Evolutionary conservation across 768 basidiomycete species (phyloP).

Genomic region (Tylopilus sp.): DNA sequence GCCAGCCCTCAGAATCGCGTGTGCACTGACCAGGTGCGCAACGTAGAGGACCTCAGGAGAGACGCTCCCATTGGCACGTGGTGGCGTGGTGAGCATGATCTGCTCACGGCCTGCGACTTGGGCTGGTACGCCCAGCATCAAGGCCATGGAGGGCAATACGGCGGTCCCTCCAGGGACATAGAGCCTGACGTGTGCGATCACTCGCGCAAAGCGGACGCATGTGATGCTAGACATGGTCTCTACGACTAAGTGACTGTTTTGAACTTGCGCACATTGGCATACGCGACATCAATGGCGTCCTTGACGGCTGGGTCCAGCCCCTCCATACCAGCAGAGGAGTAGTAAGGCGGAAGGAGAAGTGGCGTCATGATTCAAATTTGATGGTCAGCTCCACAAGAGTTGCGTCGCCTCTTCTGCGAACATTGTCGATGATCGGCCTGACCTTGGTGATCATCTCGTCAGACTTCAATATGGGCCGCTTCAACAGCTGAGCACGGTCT

Average conservation of each 20-base stretch:
- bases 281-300: conserved; percentile 85
- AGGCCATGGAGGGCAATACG: conserved; percentile 90
- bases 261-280: conserved; percentile 88
- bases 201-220: conserved; percentile 90
- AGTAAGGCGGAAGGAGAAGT: conserved; percentile 76
- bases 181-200: conserved; percentile 93
- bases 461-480: conserved; percentile 83
- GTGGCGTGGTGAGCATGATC: conserved; percentile 95
- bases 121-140: conserved; percentile 97
- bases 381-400: conserved; percentile 87
- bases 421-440: conserved; percentile 87
- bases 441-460: conserved; percentile 71
- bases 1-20: conserved; percentile 89
- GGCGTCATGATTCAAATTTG: conserved; percentile 86
- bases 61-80: conserved; percentile 85
- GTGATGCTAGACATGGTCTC: conserved; percentile 98
- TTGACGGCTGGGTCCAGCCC: conserved; percentile 59
- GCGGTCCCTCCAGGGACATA: conserved; percentile 99
- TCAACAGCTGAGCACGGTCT: conserved; percentile 68
- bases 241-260: conserved; percentile 65
- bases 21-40: conserved; percentile 86
- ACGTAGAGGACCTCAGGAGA: conserved; percentile 98
- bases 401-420: conserved; percentile 78
- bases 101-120: conserved; percentile 94
- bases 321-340: conserved; percentile 50